Evolutionary conservation across 1,284 basidiomycete species (phyloP), one percentile per base, ranked within the genome.

Genomic region (Boletus smithii): DNA sequence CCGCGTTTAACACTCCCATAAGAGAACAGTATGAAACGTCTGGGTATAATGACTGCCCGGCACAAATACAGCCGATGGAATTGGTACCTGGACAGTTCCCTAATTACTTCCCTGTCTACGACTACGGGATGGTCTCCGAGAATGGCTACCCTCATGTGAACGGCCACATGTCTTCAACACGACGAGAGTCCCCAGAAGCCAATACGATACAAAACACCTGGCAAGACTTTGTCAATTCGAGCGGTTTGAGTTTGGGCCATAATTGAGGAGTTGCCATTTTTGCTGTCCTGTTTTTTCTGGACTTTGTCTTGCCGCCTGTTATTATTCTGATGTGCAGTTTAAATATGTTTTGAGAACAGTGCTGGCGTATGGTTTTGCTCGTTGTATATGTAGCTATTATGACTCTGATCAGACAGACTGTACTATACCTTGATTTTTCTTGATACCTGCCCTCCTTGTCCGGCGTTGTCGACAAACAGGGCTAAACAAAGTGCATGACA

Each of bases 81-180:
- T 48, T 67, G 11, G 57, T 62, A 2, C 54, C 62, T 6, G 60
- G 59, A 5, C 64, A 71, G 23, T 79, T 81, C 66, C 85, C 85
- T 8, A 76, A 75, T 53, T 88, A 88, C 56, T 87, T 88, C 73
- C 77, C 83, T 1, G 85, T 87, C 26, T 88, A 85, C 55, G 86
- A 88, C 59, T 88, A 88, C 61, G 74, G 72, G 13, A 69, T 72
- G 47, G 60, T 61, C 27, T 56, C 61, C 22, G 64, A 63, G 53
- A 71, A 68, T 31, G 62, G 59, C 5, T 61, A 66, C 34, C 49
- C 64, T 34, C 69, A 74, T 6, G 53, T 67, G 51, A 69, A 69
- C 29, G 65, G 62, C 2, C 65, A 63, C 48, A 56, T 70, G 36
- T 59, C 69, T 40, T 49, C 49, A 8, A 67, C 70, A 5, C 61